Evolutionary conservation across 768 basidiomycete genomes (phyloP), one percentile per base, ranked within the genome.

Genomic region (Myochromella boudieri): DNA sequence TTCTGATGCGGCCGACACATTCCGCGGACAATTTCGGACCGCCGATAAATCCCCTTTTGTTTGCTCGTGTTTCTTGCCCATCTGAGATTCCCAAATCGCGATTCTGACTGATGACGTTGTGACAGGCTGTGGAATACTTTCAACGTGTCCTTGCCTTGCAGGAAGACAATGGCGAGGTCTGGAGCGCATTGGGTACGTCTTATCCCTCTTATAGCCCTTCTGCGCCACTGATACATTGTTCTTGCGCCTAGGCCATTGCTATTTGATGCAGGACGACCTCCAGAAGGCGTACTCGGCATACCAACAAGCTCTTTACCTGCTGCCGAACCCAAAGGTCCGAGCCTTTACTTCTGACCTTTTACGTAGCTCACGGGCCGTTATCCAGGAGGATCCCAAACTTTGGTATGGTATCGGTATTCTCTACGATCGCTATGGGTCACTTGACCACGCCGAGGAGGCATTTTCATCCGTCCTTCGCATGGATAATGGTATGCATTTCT

Each of bases 351-450:
- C 46, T 32, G 37, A 38, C 43, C 51, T 48, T 41, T 48, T 42
- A 46, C 43, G 31, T n/a, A 20, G 27, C 39, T 42, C 45, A 52
- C 26, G 49, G 46, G 47, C 40, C 40, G 36, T 45, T 40, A 24
- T 49, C 24, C 58, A 84, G 78, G 85, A 98, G 80, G 97, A 99
- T 66, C 95, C 95, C 3, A 97, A 98, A 63, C 76, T 99, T 7
- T 99, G 97, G 97, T 99, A 98, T 63, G 97, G 97, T 27, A 98
- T 99, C 62, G 97, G 97, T 26, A 98, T 98, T 47, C 83, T 98
- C 26, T 98, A 99, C 60, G 97, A 99, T 74, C 87, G 97, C 24
- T 99, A 98, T 59, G 97, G 97, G 12, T 95, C 92, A 42, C 77
- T 99, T 63, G 95, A 99, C 69, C 97, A 98, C 58, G 97, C 97